Evolutionary conservation across 805 yeast genomes (phyloP).

Genomic region (Kazachstania taianensis): DNA sequence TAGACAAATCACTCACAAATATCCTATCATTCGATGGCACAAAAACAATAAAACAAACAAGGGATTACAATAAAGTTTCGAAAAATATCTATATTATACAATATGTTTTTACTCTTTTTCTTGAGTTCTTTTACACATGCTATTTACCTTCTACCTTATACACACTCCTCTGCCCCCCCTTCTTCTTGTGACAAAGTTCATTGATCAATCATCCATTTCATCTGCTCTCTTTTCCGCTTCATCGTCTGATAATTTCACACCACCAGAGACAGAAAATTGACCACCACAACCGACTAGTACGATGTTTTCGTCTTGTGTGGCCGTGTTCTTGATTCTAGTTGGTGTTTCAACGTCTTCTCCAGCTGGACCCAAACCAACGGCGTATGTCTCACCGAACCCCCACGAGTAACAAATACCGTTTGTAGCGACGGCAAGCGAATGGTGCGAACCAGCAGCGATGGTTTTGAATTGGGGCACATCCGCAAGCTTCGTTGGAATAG

Average conservation of each 20-base stretch:
- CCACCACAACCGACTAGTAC: slow-evolving; percentile 85
- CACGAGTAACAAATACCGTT: slow-evolving; percentile 86
- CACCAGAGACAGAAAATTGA: slow-evolving; percentile 87
- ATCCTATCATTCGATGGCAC: no score
- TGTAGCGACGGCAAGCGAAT: slow-evolving; percentile 72
- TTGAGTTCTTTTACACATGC: background rate
- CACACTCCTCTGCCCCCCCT: background rate
- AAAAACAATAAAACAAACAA: no score
- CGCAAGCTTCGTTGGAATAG: slow-evolving; percentile 64
- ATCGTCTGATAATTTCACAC: slow-evolving; percentile 34
- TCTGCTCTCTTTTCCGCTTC: slow-evolving; percentile 36
- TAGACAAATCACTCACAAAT: no score
- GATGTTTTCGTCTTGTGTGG: slow-evolving; percentile 73
- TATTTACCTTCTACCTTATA: background rate
- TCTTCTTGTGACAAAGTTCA: background rate
- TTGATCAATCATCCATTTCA: slow-evolving; percentile 35
- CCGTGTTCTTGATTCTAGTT: slow-evolving; percentile 85
- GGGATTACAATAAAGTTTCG: no score
- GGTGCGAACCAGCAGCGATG: slow-evolving; percentile 85
- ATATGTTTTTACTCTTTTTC: background rate
- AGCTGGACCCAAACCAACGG: slow-evolving; percentile 84
- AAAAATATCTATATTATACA: no score
- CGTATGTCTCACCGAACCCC: slow-evolving; percentile 98
- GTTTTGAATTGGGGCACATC: slow-evolving; percentile 46
- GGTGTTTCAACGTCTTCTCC: slow-evolving; percentile 85